These are phyloP conservation scores for Leccinum pellstonianum DNA, from an alignment of 768 basidiomycete species.

Conservation along the genomic window DNA sequence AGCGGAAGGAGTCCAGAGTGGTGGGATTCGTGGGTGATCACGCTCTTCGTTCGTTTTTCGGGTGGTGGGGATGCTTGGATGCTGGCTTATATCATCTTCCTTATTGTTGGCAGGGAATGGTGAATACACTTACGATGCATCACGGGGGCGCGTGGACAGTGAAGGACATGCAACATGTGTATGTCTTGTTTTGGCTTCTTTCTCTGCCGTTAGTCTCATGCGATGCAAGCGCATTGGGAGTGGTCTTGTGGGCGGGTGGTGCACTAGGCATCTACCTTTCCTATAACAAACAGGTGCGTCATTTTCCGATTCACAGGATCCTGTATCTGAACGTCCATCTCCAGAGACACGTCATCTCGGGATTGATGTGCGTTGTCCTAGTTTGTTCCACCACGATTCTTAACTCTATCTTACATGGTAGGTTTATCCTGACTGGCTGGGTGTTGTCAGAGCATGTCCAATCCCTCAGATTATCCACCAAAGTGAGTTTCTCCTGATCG, in stretches of 20 bases:
- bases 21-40: constrained; percentile 76
- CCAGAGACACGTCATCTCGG: constrained; percentile 75
- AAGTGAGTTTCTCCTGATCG: constrained; percentile 40
- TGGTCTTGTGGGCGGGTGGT: constrained; percentile 85
- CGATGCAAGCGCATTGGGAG: constrained; percentile 49
- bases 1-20: constrained; percentile 75
- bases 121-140: constrained; percentile 94
- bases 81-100: background rate
- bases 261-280: constrained; percentile 57
- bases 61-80: background rate
- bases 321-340: background rate
- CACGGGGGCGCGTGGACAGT: constrained; percentile 78
- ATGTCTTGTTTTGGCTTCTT: constrained; percentile 29
- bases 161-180: constrained; percentile 96
- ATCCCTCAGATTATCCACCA: constrained; percentile 78
- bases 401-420: constrained; percentile 26
- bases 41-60: constrained; percentile 45
- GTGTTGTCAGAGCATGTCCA: constrained; percentile 91
- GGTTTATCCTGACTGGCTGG: constrained; percentile 89
- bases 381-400: background rate
- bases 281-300: constrained; percentile 67
- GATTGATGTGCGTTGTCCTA: constrained; percentile 58
- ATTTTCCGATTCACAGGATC: background rate
- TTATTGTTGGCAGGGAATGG: constrained; percentile 32
- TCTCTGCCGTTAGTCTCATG: constrained; percentile 3